These are phyloP conservation scores for Ceratonia siliqua DNA, from an alignment of 306 rosid species.

Conservation along the genomic window DNA sequence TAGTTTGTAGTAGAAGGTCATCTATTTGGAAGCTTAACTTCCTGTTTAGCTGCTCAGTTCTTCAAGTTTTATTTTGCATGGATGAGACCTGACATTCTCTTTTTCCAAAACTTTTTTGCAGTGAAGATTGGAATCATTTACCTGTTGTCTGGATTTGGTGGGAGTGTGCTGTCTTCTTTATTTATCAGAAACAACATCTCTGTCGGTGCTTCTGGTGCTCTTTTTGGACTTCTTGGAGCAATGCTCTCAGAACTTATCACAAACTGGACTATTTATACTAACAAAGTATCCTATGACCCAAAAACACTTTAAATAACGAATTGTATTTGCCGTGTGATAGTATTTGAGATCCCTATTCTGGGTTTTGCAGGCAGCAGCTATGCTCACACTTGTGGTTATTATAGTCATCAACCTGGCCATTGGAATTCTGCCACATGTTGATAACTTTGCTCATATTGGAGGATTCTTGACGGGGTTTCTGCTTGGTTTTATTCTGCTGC, in stretches of 20 bases:
- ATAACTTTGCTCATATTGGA: constrained; percentile 83
- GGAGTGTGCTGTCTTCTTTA: constrained; percentile 63
- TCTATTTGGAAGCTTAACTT: background rate
- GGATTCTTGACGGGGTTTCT: constrained; percentile 74
- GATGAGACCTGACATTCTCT: constrained; percentile 14
- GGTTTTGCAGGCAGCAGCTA: constrained; percentile 59
- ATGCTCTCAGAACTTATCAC: constrained; percentile 91
- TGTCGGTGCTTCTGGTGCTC: constrained; percentile 94
- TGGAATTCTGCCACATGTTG: constrained; percentile 78
- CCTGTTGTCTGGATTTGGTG: constrained; percentile 77
- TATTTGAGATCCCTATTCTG: background rate
- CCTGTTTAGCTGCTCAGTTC: background rate
- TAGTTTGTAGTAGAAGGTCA: too few relatives aligned
- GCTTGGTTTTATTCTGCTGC: constrained; percentile 74
- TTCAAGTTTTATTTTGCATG: background rate
- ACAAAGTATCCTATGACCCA: too few relatives aligned
- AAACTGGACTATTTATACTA: constrained; percentile 86
- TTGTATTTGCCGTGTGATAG: too few relatives aligned
- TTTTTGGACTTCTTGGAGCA: constrained; percentile 95
- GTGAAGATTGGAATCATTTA: constrained; percentile 71
- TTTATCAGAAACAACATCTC: constrained; percentile 65
- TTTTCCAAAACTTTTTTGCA: constrained; percentile 37
- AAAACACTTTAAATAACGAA: too few relatives aligned
- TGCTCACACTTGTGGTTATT: constrained; percentile 61
- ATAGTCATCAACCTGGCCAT: constrained; percentile 64